phyloP scores from a whole-genome alignment of 192 early-diverging fungal genomes.

The Allomyces macrogynus region DNA sequence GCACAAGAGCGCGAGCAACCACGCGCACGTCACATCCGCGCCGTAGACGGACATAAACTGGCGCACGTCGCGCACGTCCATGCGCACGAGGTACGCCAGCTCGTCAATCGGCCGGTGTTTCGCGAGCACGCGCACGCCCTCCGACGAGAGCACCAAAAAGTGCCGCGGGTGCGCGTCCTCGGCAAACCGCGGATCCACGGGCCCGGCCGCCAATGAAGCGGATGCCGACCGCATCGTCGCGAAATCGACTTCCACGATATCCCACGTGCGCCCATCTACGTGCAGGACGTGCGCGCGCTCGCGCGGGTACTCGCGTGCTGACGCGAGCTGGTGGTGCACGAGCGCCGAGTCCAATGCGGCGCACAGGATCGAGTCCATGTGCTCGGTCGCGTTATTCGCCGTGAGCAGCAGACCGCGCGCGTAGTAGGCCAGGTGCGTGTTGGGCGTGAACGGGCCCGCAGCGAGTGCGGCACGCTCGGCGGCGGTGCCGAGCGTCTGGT shows the following conservation, averaged over 20 bases:
- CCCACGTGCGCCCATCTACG: slow-evolving; percentile 66
- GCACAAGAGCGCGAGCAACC: background rate
- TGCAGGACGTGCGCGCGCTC: slow-evolving; percentile 12
- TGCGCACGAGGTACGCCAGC: slow-evolving; percentile 32
- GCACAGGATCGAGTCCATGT: no score
- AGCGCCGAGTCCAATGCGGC: no score
- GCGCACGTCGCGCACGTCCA: background rate
- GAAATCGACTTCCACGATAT: slow-evolving; percentile 38
- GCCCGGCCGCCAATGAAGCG: no score
- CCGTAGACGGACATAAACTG: background rate
- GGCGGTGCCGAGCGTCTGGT: no score
- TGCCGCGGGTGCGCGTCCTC: slow-evolving; percentile 16
- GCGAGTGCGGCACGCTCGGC: no score
- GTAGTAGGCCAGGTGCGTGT: background rate
- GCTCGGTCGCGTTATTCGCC: no score
- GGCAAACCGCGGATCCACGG: no score
- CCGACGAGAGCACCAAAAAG: slow-evolving; percentile 57
- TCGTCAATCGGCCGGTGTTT: slow-evolving; percentile 66
- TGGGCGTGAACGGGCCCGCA: background rate
- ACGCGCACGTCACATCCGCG: background rate
- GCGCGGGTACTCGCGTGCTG: background rate
- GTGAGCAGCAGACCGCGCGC: slow-evolving; percentile 1
- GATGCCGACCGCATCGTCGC: background rate
- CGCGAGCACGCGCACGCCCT: slow-evolving; percentile 38
- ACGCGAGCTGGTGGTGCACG: no score